A percentile compares a stretch with the other conserved stretches of the same genome.
These are phyloP conservation scores for Mortierella sp. DNA, from an alignment of 371 early-diverging fungal species.

Conservation along the genomic window DNA sequence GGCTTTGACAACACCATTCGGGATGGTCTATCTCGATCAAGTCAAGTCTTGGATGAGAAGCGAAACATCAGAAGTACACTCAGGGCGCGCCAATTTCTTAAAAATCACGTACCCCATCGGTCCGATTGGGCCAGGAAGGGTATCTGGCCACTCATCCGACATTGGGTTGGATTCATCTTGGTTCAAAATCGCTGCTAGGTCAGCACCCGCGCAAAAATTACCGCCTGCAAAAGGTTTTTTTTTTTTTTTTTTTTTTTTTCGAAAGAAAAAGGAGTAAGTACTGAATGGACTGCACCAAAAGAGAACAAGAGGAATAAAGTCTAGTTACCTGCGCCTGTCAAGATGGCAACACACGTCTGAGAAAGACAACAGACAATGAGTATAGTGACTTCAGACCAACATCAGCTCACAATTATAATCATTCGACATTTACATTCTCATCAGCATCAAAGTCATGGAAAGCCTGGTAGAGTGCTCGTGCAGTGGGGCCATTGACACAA, in stretches of 20 bases:
- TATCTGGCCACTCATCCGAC: constrained; percentile 42
- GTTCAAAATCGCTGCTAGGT: constrained; percentile 44
- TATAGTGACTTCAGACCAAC: not conserved
- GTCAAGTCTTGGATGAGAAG: not conserved
- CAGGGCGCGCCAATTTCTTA: not conserved
- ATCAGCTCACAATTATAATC: not conserved
- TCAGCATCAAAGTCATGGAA: constrained; percentile 57
- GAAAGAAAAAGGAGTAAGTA: not conserved
- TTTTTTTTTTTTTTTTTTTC: too few relatives aligned
- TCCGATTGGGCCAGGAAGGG: constrained; percentile 49
- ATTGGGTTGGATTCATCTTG: constrained; percentile 45
- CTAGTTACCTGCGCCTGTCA: constrained; percentile 55
- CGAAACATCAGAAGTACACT: too few relatives aligned
- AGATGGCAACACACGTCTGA: constrained; percentile 54
- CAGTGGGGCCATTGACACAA: constrained; percentile 54
- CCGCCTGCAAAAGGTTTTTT: constrained; percentile 43
- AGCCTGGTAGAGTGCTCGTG: constrained; percentile 49
- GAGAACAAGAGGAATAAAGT: not conserved
- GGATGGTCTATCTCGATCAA: constrained; percentile 29
- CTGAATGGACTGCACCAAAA: not conserved
- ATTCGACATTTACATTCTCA: constrained; percentile 18
- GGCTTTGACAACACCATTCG: constrained; percentile 57
- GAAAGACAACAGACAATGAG: not conserved
- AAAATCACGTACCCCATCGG: constrained; percentile 54
- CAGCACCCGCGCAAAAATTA: constrained; percentile 58